These are phyloP conservation scores for Fusarium mundagurra DNA, from an alignment of 2,329 filamentous ascomycete genomes.

Conservation along the genomic window DNA sequence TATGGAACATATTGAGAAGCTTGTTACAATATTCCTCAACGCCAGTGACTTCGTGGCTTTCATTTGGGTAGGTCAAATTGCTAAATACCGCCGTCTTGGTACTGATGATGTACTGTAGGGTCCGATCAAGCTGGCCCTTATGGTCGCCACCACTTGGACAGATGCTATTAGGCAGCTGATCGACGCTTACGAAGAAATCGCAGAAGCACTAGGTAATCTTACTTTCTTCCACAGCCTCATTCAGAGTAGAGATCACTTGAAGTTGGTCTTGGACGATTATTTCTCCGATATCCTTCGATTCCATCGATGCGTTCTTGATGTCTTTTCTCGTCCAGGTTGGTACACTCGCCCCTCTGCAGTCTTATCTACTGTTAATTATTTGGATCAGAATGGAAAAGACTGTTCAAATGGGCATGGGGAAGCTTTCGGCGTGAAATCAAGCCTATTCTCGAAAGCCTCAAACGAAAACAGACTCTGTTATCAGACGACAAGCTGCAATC, in stretches of 20 bases:
- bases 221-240: background rate
- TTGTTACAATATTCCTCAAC: background rate
- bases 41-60: background rate
- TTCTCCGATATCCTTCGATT: background rate
- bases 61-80: background rate
- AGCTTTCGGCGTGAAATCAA: accelerated
- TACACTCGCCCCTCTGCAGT: accelerated
- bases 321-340: background rate
- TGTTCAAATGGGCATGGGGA: accelerated
- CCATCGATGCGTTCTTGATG: background rate
- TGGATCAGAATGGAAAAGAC: accelerated
- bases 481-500: background rate
- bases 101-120: background rate
- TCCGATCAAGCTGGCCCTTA: background rate
- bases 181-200: background rate
- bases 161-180: background rate
- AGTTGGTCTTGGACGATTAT: background rate
- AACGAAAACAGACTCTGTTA: background rate
- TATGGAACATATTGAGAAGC: background rate
- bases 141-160: background rate
- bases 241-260: background rate
- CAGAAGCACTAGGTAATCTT: accelerated
- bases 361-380: accelerated
- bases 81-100: accelerated
- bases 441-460: background rate